Percentiles rank a stretch among this genome's conserved stretches.
Evolutionary conservation across 257 asterid species (phyloP).

Genomic region (Eucommia ulmoides): DNA sequence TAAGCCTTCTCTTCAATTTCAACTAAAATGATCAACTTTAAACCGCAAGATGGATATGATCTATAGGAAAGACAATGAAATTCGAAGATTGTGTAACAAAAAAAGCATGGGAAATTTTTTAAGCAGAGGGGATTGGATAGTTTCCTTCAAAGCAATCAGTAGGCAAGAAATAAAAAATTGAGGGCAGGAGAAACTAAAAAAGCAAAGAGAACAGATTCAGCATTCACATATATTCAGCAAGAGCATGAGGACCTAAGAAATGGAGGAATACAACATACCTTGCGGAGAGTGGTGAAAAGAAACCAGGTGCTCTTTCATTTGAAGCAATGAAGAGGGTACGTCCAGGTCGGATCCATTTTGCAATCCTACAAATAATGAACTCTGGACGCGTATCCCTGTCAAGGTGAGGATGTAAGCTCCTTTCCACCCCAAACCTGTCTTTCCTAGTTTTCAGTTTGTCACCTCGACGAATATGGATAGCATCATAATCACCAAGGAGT

Average conservation of each 20-base stretch:
- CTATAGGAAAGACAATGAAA: too few species aligned
- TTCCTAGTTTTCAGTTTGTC: slow-evolving; percentile 79
- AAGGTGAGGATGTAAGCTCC: slow-evolving; percentile 79
- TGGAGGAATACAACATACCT: slow-evolving; percentile 27
- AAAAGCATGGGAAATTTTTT: too few species aligned
- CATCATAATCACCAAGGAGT: slow-evolving; percentile 83
- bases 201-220: neutral
- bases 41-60: too few species aligned
- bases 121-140: too few species aligned
- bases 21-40: too few species aligned
- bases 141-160: too few species aligned
- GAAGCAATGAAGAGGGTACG: slow-evolving; percentile 86
- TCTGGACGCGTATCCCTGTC: slow-evolving; percentile 91
- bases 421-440: slow-evolving; percentile 72
- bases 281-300: slow-evolving; percentile 62
- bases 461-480: slow-evolving; percentile 95
- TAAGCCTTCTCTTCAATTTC: too few species aligned
- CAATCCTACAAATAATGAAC: slow-evolving; percentile 79
- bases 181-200: neutral
- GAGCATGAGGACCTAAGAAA: neutral
- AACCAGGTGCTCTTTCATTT: slow-evolving; percentile 72
- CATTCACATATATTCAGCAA: too few species aligned
- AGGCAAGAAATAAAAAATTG: neutral
- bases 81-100: too few species aligned
- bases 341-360: slow-evolving; percentile 78